Conservation (phyloP, 192 early-diverging fungal species). For the Umbelopsis sp. region DNA sequence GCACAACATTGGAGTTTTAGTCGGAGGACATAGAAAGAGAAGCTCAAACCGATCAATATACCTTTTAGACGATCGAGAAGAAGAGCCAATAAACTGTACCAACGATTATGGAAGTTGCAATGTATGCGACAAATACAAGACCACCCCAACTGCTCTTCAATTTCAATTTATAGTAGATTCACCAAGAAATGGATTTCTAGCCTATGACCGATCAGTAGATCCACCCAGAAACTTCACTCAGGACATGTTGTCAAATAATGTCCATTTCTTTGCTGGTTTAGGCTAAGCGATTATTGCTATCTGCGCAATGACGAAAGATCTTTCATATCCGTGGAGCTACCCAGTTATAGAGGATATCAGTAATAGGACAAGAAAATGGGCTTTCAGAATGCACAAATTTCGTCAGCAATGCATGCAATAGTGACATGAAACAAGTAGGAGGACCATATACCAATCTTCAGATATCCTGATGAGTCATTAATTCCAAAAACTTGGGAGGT, state of each 20-base stretch:
- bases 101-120: not conserved
- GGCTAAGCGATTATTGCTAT: not conserved
- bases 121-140: not conserved
- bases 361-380: too few species aligned
- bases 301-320: too few species aligned
- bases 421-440: too few species aligned
- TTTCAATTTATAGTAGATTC: slow-evolving; percentile 13
- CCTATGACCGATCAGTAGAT: not conserved
- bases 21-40: slow-evolving; percentile 4
- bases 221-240: slow-evolving; percentile 7
- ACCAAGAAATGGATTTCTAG: slow-evolving; percentile 11
- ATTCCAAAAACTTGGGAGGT: too few species aligned
- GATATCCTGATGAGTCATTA: too few species aligned
- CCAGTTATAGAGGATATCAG: too few species aligned
- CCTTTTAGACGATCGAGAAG: slow-evolving; percentile 5
- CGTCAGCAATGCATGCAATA: too few species aligned
- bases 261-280: slow-evolving; percentile 15
- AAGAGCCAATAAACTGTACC: not conserved
- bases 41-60: not conserved
- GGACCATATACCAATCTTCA: too few species aligned
- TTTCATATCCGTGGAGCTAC: too few species aligned
- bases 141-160: not conserved
- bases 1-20: slow-evolving; percentile 11
- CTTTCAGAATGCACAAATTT: too few species aligned
- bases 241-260: slow-evolving; percentile 12